Evolutionary conservation across 371 early-diverging fungal genomes (phyloP), one percentile per base, ranked within the genome.

Genomic region (Rhizopus arrhizus): DNA sequence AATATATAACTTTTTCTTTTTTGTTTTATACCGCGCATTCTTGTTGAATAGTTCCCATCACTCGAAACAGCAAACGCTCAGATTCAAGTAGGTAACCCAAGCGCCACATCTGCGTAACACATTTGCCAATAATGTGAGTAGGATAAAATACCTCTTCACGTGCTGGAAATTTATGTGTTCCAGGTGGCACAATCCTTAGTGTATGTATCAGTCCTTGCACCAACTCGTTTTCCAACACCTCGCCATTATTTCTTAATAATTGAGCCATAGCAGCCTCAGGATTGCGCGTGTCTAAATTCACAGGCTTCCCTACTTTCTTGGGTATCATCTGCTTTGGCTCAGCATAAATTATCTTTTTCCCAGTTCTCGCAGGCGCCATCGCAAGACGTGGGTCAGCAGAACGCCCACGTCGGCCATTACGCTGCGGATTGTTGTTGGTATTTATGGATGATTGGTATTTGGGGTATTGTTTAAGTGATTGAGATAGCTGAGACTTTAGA

Each of bases 11-110:
- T 36, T 36, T 36, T 36, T 36, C 11, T 36, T 36, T 36, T 36
- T 36, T 36, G 6, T 36, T 36, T 36, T 36, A 9, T 70, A 83
- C 83, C 69, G 83, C 73, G 11, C 87, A 84, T 68, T 84, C 82
- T 60, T 85, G 84, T 64, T 91, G 91, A 53, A 94, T 84, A 0
- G 91, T 85, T 62, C 91, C 88, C 82, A 94, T 92, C n/a, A 92
- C 88, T 48, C 89, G 89, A 68, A 89, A 86, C 70, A 95, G 80
- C 9, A 95, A 74, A 22, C 85, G 81, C 62, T 90, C 89, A 59
- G 95, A 93, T 62, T 92, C 89, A 47, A 84, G 81, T 53, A 88
- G 77, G 61, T 91, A 82, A 46, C 93, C 90, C 66, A 87, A 82
- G 67, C 87, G 84, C 85, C 94, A 88, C 89, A 94, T 87, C 68